phyloP scores from a whole-genome alignment of 208 protist species.

The Plasmodiophora brassicae region DNA sequence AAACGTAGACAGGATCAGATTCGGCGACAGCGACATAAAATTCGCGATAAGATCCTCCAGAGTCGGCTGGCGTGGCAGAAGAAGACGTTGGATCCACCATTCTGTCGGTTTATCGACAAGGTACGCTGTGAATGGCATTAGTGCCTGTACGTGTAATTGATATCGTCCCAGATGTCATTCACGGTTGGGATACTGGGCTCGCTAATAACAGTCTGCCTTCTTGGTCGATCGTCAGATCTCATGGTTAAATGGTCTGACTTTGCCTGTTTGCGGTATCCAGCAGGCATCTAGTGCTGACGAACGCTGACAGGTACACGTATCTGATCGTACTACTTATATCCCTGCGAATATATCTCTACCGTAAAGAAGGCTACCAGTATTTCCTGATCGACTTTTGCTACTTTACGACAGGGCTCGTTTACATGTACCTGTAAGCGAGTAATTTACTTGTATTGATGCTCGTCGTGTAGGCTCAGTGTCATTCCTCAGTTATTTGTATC shows the following conservation, averaged over 20 bases:
- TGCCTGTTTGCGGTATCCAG: neutral
- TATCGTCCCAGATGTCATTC: neutral
- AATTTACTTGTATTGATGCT: neutral
- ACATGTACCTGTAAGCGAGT: constrained; percentile 10
- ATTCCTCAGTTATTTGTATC: neutral
- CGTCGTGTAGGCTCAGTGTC: neutral
- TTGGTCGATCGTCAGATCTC: neutral
- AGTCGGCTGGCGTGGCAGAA: constrained; percentile 1
- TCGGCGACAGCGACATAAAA: neutral
- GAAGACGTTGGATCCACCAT: neutral
- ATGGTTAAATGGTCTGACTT: neutral
- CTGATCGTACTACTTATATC: neutral
- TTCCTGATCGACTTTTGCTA: constrained; percentile 19
- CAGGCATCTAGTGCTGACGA: neutral
- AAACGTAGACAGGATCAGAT: neutral
- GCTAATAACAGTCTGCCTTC: neutral
- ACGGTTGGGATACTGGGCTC: neutral
- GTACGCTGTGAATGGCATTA: neutral
- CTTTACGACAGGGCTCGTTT: neutral
- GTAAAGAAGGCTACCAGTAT: constrained; percentile 14
- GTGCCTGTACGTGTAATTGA: too few species aligned
- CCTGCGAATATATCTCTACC: neutral
- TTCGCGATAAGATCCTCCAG: neutral
- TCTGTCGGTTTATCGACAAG: constrained; percentile 24
- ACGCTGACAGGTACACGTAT: constrained; percentile 21